Conservation (phyloP, 2,329 filamentous ascomycete genomes). For the Curvularia verruculosa region DNA sequence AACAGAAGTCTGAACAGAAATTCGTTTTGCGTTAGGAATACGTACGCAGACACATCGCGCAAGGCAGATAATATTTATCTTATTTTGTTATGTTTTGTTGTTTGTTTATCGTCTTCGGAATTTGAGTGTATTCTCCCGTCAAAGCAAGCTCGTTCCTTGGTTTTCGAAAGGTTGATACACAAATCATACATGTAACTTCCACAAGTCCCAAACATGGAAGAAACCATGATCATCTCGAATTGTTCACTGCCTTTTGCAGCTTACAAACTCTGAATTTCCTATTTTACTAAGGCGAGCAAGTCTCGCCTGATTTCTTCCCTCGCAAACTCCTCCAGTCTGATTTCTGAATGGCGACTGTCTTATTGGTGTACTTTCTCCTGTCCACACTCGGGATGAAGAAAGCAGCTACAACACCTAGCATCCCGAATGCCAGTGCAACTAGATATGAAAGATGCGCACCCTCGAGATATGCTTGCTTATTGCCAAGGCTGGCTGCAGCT, state of each 20-base stretch:
- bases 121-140: not conserved
- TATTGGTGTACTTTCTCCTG: conserved; percentile 35
- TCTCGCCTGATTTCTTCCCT: conserved; percentile 24
- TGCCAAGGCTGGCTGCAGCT: conserved; percentile 32
- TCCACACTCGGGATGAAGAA: conserved; percentile 39
- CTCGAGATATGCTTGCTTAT: conserved; percentile 38
- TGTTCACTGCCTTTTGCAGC: not conserved
- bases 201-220: not conserved
- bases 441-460: conserved; percentile 37
- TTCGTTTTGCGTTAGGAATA: not conserved
- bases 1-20: not conserved
- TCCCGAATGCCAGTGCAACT: conserved; percentile 42
- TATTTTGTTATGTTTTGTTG: no score
- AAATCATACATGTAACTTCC: no score
- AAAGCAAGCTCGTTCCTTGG: not conserved
- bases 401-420: conserved; percentile 34
- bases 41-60: not conserved
- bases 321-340: conserved; percentile 30
- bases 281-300: not conserved
- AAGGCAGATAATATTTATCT: no score
- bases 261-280: not conserved
- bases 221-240: not conserved
- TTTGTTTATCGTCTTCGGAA: no score
- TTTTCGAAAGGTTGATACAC: no score
- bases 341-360: conserved; percentile 38